Evolutionary conservation across 192 early-diverging fungal genomes (phyloP).

Genomic region (Gryganskiella cystojenkinii): DNA sequence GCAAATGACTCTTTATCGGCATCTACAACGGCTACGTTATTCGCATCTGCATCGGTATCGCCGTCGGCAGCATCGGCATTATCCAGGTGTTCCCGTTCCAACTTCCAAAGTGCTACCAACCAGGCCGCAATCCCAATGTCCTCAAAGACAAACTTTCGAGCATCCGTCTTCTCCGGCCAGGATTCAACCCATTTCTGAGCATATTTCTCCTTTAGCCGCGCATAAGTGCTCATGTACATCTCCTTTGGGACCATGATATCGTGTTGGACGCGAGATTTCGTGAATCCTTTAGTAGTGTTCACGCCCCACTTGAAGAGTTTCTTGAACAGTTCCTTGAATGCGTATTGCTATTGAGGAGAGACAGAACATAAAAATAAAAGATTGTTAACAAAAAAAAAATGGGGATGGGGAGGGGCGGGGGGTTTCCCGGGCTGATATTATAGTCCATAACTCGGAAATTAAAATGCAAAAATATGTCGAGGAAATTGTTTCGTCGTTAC

Average conservation of each 20-base stretch:
- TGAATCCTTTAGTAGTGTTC: slow-evolving; percentile 76
- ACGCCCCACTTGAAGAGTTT: slow-evolving; percentile 83
- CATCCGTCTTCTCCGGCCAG: slow-evolving; percentile 89
- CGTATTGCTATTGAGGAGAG: slow-evolving; percentile 57
- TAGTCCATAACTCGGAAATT: neutral
- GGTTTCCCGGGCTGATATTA: no score
- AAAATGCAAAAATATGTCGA: neutral
- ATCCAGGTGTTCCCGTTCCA: slow-evolving; percentile 45
- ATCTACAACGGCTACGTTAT: no score
- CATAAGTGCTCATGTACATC: slow-evolving; percentile 70
- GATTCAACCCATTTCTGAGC: slow-evolving; percentile 70
- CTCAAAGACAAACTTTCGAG: slow-evolving; percentile 86
- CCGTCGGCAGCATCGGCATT: no score
- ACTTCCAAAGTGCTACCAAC: slow-evolving; percentile 82
- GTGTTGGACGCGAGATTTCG: slow-evolving; percentile 70
- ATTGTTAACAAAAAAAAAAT: slow-evolving; percentile 2
- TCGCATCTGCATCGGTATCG: no score
- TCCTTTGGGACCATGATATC: slow-evolving; percentile 80
- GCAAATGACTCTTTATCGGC: no score
- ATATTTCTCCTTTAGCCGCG: slow-evolving; percentile 74
- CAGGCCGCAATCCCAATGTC: slow-evolving; percentile 89
- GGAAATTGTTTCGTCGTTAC: slow-evolving; percentile 17
- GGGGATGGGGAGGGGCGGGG: neutral
- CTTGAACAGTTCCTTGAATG: slow-evolving; percentile 67
- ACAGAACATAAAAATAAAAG: slow-evolving; percentile 9